These are phyloP conservation scores for Phialocephala subalpina DNA, from an alignment of 2,329 filamentous ascomycete genomes.

Conservation along the genomic window DNA sequence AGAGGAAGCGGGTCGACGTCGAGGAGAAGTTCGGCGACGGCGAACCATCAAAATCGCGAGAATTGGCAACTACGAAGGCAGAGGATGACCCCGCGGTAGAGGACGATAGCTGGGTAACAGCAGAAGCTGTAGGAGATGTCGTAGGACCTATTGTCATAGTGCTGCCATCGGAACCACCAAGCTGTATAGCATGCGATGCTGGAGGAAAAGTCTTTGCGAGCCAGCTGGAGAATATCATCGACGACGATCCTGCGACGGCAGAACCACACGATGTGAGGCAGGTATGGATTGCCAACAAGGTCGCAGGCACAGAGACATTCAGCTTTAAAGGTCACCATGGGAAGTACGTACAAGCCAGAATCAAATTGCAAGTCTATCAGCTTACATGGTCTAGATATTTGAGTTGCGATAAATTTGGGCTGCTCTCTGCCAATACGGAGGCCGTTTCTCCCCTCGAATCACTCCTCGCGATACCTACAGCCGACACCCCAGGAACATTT, in stretches of 20 bases:
- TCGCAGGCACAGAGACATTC: conserved; percentile 82
- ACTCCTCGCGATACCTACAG: conserved; percentile 71
- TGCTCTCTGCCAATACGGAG: conserved; percentile 78
- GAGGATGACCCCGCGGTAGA: conserved; percentile 46
- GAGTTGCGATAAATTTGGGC: conserved; percentile 83
- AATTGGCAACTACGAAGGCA: conserved; percentile 30
- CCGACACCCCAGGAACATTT: conserved; percentile 75
- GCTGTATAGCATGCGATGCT: conserved; percentile 84
- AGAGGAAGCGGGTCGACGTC: conserved; percentile 77
- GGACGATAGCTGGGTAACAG: conserved; percentile 92
- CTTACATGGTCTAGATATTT: conserved; percentile 68
- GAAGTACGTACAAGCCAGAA: conserved; percentile 58
- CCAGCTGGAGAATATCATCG: conserved; percentile 85
- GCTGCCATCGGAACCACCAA: conserved; percentile 75
- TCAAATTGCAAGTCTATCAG: conserved; percentile 7
- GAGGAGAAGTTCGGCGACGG: conserved; percentile 47
- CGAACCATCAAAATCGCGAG: conserved; percentile 35
- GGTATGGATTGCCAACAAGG: conserved; percentile 89
- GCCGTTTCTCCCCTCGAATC: conserved; percentile 87
- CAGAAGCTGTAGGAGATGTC: conserved; percentile 77
- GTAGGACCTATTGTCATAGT: conserved; percentile 85
- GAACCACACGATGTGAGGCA: conserved; percentile 96
- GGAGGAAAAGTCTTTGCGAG: conserved; percentile 87
- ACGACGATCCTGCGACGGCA: conserved; percentile 80
- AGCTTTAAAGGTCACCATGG: conserved; percentile 93